Evolutionary conservation across 805 yeast species (phyloP).

Genomic region (Pichia gijzeniarum): DNA sequence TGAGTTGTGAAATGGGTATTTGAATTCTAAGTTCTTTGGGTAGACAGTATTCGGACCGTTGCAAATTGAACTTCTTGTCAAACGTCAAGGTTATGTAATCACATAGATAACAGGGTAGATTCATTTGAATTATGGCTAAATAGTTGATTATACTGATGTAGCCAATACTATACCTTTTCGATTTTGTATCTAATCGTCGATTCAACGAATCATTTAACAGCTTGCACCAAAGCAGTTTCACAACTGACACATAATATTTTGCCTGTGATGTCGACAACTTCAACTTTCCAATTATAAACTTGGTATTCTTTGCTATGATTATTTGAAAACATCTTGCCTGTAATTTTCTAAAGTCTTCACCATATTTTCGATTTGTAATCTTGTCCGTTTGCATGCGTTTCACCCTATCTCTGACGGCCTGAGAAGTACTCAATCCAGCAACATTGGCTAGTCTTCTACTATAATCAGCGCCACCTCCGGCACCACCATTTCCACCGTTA

Average conservation of each 20-base stretch:
- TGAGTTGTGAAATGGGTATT: slow-evolving; percentile 8
- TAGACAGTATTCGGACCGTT: slow-evolving; percentile 17
- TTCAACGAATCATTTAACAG: neutral
- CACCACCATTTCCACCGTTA: slow-evolving; percentile 47
- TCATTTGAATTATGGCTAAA: slow-evolving; percentile 41
- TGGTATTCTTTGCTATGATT: slow-evolving; percentile 43
- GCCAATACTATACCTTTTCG: neutral
- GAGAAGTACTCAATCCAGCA: slow-evolving; percentile 33
- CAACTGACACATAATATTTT: slow-evolving; percentile 18
- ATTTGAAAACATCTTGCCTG: slow-evolving; percentile 23
- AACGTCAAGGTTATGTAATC: slow-evolving; percentile 41
- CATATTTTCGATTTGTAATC: slow-evolving; percentile 17
- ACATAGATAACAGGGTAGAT: slow-evolving; percentile 42
- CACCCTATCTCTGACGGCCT: slow-evolving; percentile 12
- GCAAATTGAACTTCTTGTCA: slow-evolving; percentile 41
- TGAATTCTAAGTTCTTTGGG: slow-evolving; percentile 18
- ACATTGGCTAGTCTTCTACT: slow-evolving; percentile 49
- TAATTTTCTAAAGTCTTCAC: slow-evolving; percentile 18
- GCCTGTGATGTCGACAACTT: slow-evolving; percentile 14
- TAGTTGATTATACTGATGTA: slow-evolving; percentile 38
- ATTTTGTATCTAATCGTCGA: slow-evolving; percentile 9
- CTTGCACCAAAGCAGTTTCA: slow-evolving; percentile 29
- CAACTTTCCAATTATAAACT: slow-evolving; percentile 31
- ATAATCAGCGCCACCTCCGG: slow-evolving; percentile 36
- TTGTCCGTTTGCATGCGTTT: slow-evolving; percentile 12